Evolutionary conservation across 1,284 basidiomycete species (phyloP).

Genomic region (Ganoderma sinense): DNA sequence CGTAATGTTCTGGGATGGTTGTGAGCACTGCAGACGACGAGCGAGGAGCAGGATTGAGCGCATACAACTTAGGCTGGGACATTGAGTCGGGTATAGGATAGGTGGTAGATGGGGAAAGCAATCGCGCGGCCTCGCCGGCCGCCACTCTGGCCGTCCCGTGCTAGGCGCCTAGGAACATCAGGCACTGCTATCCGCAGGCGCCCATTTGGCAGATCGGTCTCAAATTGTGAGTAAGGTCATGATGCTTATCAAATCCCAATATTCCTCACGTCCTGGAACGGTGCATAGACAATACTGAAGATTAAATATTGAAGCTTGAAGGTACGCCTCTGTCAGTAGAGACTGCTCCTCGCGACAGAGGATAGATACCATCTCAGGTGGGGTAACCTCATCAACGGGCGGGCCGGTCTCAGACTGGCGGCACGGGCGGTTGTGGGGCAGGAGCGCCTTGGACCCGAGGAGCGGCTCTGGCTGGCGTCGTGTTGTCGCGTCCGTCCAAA

Average conservation of each 20-base stretch:
- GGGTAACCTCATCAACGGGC: background rate
- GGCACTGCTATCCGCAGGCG: conserved; percentile 32
- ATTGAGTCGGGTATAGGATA: conserved; percentile 33
- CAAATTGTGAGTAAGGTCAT: background rate
- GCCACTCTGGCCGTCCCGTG: conserved; percentile 11
- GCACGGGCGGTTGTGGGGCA: conserved; percentile 1
- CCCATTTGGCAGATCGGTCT: conserved; percentile 19
- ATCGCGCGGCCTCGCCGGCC: conserved; percentile 5
- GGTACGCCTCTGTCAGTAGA: background rate
- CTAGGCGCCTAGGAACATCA: conserved; percentile 26
- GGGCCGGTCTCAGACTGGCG: background rate
- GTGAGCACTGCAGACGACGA: conserved; percentile 3
- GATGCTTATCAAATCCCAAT: background rate
- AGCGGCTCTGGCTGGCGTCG: conserved; percentile 11
- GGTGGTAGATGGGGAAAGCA: conserved; percentile 13
- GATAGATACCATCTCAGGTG: background rate
- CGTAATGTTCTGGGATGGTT: conserved; percentile 63
- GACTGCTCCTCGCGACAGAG: background rate
- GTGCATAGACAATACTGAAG: too few species aligned
- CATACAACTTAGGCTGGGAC: conserved; percentile 34
- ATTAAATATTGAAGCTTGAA: background rate
- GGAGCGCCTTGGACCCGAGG: conserved; percentile 9
- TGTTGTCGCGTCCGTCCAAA: conserved; percentile 17
- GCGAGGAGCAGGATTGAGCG: background rate
- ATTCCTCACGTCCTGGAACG: background rate